Percentiles rank a stretch among this genome's conserved stretches.
Conservation (phyloP, 2,329 filamentous ascomycete genomes). For the Zymoseptoria ardabiliae region DNA sequence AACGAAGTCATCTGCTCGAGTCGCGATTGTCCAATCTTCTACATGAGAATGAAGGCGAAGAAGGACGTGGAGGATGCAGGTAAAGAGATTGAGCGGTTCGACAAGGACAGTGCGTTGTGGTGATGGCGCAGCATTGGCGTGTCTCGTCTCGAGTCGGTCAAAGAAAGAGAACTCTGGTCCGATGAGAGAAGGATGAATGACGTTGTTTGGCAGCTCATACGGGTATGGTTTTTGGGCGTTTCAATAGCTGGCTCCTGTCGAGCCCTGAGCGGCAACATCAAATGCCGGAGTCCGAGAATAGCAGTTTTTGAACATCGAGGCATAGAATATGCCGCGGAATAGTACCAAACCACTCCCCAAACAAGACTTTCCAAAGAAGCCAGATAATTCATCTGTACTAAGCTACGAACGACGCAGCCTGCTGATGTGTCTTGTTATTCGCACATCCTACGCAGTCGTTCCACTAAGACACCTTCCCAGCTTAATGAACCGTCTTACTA, state of each 20-base stretch:
- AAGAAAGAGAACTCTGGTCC: neutral
- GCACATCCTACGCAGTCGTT: neutral
- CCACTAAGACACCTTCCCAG: no score
- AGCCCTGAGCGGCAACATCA: neutral
- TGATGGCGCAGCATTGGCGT: slow-evolving; percentile 24
- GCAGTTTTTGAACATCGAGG: neutral
- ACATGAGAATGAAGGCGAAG: slow-evolving; percentile 99
- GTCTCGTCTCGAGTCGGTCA: neutral
- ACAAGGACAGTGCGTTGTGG: slow-evolving; percentile 71
- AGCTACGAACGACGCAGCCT: no score
- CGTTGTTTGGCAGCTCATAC: neutral
- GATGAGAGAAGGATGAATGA: neutral
- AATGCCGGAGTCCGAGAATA: neutral
- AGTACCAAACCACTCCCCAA: neutral
- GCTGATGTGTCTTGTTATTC: neutral
- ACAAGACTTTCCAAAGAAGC: neutral
- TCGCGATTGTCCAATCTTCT: slow-evolving; percentile 97
- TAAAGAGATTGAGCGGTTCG: slow-evolving; percentile 83
- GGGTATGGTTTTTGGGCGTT: neutral
- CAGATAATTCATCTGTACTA: neutral
- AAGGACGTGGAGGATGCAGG: slow-evolving; percentile 96
- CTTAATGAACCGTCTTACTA: no score
- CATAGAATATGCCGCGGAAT: neutral
- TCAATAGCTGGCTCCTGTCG: neutral
- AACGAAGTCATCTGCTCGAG: slow-evolving; percentile 96